Base-by-base conservation (phyloP, 805 yeast genomes). In the Sungouiella thailandica region DNA sequence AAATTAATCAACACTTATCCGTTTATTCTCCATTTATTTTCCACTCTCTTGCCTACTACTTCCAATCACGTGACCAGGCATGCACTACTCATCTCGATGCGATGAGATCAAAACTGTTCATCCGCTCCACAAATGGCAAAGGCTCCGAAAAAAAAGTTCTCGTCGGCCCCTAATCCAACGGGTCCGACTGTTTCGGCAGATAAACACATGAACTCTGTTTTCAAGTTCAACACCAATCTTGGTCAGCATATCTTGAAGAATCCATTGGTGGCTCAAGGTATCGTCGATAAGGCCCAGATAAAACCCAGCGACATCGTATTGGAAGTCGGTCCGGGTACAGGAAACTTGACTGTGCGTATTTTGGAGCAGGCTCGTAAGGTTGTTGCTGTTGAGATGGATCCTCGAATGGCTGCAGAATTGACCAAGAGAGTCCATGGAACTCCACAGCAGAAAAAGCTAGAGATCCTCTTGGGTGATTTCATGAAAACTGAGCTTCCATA, bases 271-370 rank as follows among this genome's bases (percentile, higher is more conserved):
- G 97, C 98, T 5, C 97, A 93, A 58, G 97, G 97, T 11, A 93
- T 93, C 57, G 98, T 93, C 12, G 97, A 93, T 57, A 90, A 90
- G 54, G 97, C 98, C 2, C 83, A 78, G 24, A 83, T 93, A 35
- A 83, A 79, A 50, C 97, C 97, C 3, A 81, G 94, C 19, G 98
- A 93, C 55, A 78, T 79, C 6, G 97, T 93, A 2, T 68, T 93
- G 26, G 98, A 93, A 66, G 96, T 93, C 33, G 98, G 98, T 51
- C 98, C 98, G 3, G 98, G 98, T 77, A 93, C 98, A 0, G 98
- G 98, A 67, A 93, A 93, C 53, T 71, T 93, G 62, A 93, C 98
- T 0, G 95, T 90, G 23, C 72, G 94, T 41, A 93, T 93, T 23
- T 62, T 93, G 35, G 97, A 90, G 49, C 83, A 88, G 58, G 97